A percentile compares a stretch with the other conserved stretches of the same genome.
phyloP scores from a whole-genome alignment of 352 stramenopile genomes.

The Pythium utonaiense region DNA sequence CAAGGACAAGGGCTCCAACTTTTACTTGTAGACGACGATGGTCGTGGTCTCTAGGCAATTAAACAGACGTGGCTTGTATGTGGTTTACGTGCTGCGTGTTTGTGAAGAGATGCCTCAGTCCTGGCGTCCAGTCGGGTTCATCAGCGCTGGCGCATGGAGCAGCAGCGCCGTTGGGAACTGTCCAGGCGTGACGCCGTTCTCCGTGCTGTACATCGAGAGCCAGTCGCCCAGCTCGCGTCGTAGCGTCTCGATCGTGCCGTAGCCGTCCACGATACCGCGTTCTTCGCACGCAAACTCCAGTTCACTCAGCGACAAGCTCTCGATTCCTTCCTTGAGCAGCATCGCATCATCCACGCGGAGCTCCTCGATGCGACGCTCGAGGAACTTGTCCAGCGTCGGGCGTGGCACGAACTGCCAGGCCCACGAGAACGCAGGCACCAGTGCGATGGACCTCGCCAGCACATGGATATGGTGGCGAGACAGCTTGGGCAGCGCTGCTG shows the following conservation, averaged over 20 bases:
- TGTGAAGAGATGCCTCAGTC: neutral
- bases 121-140: constrained; percentile 19
- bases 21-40: constrained; percentile 9
- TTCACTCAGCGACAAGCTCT: constrained; percentile 69
- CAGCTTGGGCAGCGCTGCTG: constrained; percentile 41
- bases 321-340: constrained; percentile 63
- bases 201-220: constrained; percentile 74
- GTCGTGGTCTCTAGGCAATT: neutral
- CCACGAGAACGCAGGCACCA: constrained; percentile 58
- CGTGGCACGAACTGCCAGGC: constrained; percentile 44
- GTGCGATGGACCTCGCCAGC: constrained; percentile 48
- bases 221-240: constrained; percentile 54
- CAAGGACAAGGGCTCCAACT: constrained; percentile 46
- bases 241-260: constrained; percentile 59
- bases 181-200: constrained; percentile 19
- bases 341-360: constrained; percentile 72
- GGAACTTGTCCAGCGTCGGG: constrained; percentile 34
- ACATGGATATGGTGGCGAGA: constrained; percentile 46
- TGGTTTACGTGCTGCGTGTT: neutral
- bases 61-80: neutral
- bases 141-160: constrained; percentile 69
- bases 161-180: constrained; percentile 55
- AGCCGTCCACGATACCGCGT: constrained; percentile 64
- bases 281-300: constrained; percentile 85
- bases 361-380: constrained; percentile 56